These are phyloP conservation scores for Macadamia integrifolia DNA, from an alignment of 164 flowering plant species.

Conservation along the genomic window DNA sequence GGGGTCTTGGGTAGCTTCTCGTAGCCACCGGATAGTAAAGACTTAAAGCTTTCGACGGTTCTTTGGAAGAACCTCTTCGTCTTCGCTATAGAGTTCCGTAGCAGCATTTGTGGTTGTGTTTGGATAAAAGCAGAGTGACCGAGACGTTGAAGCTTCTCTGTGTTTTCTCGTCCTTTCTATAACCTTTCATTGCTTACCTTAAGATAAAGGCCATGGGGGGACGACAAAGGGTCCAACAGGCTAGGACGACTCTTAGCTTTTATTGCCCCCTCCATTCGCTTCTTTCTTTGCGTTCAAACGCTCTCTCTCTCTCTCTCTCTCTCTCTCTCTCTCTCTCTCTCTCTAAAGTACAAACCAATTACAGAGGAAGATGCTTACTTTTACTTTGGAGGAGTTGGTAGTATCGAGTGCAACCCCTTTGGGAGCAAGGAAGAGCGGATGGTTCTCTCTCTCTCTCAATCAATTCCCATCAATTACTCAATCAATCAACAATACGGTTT, in stretches of 20 bases:
- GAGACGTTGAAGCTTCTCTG: slow-evolving; percentile 13
- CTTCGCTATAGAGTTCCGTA: slow-evolving; percentile 40
- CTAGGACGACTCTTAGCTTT: background rate
- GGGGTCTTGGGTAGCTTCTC: slow-evolving; percentile 43
- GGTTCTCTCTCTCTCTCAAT: no score
- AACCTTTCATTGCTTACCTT: background rate
- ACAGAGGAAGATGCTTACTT: no score
- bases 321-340: no score
- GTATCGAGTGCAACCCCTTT: no score
- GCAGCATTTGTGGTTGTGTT: slow-evolving; percentile 31
- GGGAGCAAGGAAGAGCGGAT: no score
- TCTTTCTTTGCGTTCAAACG: background rate
- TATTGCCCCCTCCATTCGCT: background rate
- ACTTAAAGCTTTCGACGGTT: slow-evolving; percentile 40
- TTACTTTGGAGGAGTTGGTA: no score
- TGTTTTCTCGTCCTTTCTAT: no score
- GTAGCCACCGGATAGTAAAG: slow-evolving; percentile 41
- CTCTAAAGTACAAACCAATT: no score
- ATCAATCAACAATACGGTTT: no score
- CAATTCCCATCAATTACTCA: no score
- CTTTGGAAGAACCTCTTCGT: slow-evolving; percentile 51
- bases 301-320: background rate
- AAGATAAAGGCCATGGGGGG: background rate
- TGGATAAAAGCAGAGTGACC: no score
- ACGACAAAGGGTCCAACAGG: background rate